Conservation (phyloP, 2,329 filamentous ascomycete species). For the Fusarium buxicola region DNA sequence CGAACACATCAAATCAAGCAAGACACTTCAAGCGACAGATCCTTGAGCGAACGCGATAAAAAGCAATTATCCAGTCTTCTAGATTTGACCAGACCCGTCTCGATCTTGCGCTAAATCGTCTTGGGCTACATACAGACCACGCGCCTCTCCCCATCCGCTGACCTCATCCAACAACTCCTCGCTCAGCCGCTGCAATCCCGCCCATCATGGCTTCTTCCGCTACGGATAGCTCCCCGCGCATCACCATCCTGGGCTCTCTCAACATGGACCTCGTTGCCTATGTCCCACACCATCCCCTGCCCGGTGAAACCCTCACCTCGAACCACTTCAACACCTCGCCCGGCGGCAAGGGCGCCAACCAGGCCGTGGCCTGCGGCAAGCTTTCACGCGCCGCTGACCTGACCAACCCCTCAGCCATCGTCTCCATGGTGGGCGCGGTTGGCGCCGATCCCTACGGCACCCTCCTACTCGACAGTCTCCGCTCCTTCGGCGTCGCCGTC, state of each 20-base stretch:
- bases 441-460: conserved; percentile 75
- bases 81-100: neutral
- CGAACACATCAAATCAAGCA: conserved; percentile 1
- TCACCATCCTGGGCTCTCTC: conserved; percentile 90
- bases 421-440: conserved; percentile 81
- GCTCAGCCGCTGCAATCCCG: conserved; percentile 5
- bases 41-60: conserved; percentile 5
- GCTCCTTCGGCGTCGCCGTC: conserved; percentile 71
- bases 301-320: conserved; percentile 89
- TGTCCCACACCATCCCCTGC: conserved; percentile 82
- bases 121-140: neutral
- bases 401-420: conserved; percentile 53
- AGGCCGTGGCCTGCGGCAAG: conserved; percentile 89
- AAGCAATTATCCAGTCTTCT: conserved; percentile 7
- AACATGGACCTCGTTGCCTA: conserved; percentile 95
- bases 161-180: conserved; percentile 2
- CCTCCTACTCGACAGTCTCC: conserved; percentile 68
- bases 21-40: conserved; percentile 2
- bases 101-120: neutral
- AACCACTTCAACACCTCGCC: conserved; percentile 81
- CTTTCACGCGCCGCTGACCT: conserved; percentile 69
- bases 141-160: conserved; percentile 11
- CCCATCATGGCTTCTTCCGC: conserved; percentile 37
- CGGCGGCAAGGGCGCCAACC: conserved; percentile 96
- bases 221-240: conserved; percentile 59